These are phyloP conservation scores for Hypoxylon rubiginosum DNA, from an alignment of 2,329 filamentous ascomycete species.

Conservation along the genomic window DNA sequence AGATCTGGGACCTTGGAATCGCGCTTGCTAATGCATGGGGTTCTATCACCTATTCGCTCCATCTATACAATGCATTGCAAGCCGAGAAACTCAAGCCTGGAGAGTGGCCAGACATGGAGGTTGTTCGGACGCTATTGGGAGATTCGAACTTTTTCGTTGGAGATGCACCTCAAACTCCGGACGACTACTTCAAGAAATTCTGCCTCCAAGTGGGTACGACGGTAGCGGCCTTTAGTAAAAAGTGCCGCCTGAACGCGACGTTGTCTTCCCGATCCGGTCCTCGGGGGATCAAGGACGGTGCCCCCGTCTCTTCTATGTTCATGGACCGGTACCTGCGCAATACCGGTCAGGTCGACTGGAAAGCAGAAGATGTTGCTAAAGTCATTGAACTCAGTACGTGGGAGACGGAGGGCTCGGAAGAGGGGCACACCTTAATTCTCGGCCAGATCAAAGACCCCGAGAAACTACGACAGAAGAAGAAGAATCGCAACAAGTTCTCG, in stretches of 20 bases:
- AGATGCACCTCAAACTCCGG: slow-evolving; percentile 46
- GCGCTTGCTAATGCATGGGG: slow-evolving; percentile 56
- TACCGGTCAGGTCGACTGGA: slow-evolving; percentile 48
- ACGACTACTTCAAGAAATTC: slow-evolving; percentile 56
- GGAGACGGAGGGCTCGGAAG: slow-evolving; percentile 42
- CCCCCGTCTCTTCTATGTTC: slow-evolving; percentile 56
- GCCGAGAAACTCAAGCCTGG: slow-evolving; percentile 47
- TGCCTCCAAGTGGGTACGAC: slow-evolving; percentile 56
- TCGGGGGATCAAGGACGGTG: slow-evolving; percentile 50
- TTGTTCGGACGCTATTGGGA: slow-evolving; percentile 49
- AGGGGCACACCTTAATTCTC: slow-evolving; percentile 32
- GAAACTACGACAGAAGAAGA: slow-evolving; percentile 32
- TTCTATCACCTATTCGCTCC: slow-evolving; percentile 54
- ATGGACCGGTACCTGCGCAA: slow-evolving; percentile 50
- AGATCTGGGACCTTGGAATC: slow-evolving; percentile 52
- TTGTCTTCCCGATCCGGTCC: slow-evolving; percentile 48
- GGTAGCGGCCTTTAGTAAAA: slow-evolving; percentile 48
- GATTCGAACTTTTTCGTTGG: slow-evolving; percentile 55
- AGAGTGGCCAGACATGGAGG: slow-evolving; percentile 59
- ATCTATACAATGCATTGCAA: slow-evolving; percentile 59
- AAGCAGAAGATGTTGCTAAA: slow-evolving; percentile 53
- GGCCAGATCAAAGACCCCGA: slow-evolving; percentile 40
- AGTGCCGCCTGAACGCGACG: slow-evolving; percentile 33
- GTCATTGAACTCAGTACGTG: slow-evolving; percentile 53
- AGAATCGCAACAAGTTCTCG: slow-evolving; percentile 29